phyloP scores from a whole-genome alignment of 192 early-diverging fungal species.

The Backusella mclennaniae region DNA sequence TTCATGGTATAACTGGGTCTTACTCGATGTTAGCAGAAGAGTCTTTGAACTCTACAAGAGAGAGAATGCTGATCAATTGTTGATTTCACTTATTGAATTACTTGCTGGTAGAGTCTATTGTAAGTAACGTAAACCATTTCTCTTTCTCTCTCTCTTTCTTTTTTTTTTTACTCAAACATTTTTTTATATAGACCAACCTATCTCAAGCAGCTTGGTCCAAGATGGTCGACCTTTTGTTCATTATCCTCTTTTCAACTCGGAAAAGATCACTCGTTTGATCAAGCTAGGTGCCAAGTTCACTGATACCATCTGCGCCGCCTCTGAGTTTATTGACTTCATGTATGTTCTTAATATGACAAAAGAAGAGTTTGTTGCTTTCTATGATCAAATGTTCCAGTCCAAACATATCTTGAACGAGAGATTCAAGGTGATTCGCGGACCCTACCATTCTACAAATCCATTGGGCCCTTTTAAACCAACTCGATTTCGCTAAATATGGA shows the following conservation, averaged over 20 bases:
- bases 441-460: not conserved
- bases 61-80: not conserved
- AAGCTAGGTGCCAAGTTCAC: not conserved
- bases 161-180: not conserved
- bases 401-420: not conserved
- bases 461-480: not conserved
- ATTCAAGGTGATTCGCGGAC: not conserved
- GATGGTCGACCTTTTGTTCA: not conserved
- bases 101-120: not conserved
- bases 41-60: not conserved
- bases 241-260: not conserved
- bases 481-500: not conserved
- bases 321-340: constrained; percentile 9
- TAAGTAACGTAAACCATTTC: not conserved
- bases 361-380: not conserved
- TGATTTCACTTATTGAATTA: not conserved
- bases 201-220: no score
- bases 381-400: not conserved
- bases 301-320: not conserved
- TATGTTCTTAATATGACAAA: not conserved
- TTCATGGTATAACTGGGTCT: constrained; percentile 9
- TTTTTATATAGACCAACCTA: not conserved
- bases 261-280: not conserved
- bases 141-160: not conserved
- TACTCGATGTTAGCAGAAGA: not conserved